Conservation (phyloP, 1,284 basidiomycete genomes). For the Acaromyces ingoldii region DNA sequence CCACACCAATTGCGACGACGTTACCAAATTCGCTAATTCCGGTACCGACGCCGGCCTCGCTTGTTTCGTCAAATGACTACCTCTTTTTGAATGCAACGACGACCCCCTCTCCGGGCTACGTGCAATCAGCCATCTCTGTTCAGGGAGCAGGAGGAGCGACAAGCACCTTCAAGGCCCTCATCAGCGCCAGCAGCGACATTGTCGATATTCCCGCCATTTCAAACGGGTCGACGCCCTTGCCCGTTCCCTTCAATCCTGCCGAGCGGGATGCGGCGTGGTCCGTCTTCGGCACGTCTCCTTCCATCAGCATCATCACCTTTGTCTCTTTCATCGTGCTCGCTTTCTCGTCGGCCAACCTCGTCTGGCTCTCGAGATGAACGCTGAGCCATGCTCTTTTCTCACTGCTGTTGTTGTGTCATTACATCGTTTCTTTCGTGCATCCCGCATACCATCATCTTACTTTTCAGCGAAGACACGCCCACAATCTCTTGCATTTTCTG, state of each 20-base stretch:
- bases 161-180: constrained; percentile 6
- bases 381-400: no score
- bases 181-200: constrained; percentile 9
- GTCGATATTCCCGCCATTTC: constrained; percentile 16
- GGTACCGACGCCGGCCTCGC: constrained; percentile 63
- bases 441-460: no score
- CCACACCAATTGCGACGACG: constrained; percentile 64
- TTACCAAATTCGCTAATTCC: constrained; percentile 71
- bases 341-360: no score
- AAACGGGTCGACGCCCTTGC: constrained; percentile 10
- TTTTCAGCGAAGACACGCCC: no score
- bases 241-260: constrained; percentile 23
- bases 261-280: no score
- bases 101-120: constrained; percentile 13
- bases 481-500: no score
- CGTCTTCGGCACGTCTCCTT: no score
- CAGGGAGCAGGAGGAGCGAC: neutral
- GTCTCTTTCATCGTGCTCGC: no score
- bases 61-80: constrained; percentile 63
- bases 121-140: constrained; percentile 9
- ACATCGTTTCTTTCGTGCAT: no score
- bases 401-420: no score
- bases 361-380: no score
- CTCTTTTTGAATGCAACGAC: constrained; percentile 59
- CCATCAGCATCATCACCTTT: no score